Evolutionary conservation across 2,329 filamentous ascomycete species (phyloP).

Genomic region (Aspergillus pseudoglaucus): DNA sequence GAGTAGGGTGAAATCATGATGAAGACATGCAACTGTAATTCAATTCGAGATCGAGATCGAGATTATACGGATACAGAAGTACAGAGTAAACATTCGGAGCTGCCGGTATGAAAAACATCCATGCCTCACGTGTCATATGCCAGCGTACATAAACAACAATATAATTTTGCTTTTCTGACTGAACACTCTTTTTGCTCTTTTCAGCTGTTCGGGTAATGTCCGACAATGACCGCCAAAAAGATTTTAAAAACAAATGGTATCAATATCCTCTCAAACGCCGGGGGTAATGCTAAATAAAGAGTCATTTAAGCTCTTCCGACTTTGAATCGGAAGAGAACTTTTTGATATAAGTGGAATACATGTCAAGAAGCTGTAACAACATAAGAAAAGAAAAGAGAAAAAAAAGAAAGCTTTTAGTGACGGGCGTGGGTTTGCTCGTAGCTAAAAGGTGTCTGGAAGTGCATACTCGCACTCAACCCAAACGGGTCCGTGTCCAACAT

Average conservation of each 20-base stretch:
- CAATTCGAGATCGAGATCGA: too few species aligned
- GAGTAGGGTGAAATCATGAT: too few species aligned
- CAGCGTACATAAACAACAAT: too few species aligned
- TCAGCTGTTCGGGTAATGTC: background rate
- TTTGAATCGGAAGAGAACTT: background rate
- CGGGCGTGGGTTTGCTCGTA: constrained; percentile 37
- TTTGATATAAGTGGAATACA: constrained; percentile 4
- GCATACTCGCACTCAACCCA: constrained; percentile 88
- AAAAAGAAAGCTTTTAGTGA: constrained; percentile 14
- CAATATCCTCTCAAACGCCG: constrained; percentile 26
- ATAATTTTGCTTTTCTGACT: background rate
- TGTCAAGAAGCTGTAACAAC: background rate
- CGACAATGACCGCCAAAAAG: background rate
- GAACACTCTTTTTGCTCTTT: background rate
- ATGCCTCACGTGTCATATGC: too few species aligned
- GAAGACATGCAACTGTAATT: too few species aligned
- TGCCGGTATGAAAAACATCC: too few species aligned
- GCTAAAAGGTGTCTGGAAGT: constrained; percentile 75
- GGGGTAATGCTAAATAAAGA: constrained; percentile 24
- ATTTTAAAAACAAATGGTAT: constrained; percentile 24
- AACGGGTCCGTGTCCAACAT: constrained; percentile 91
- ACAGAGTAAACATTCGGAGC: too few species aligned
- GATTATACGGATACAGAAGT: too few species aligned
- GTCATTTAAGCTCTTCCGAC: constrained; percentile 20
- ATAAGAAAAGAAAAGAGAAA: constrained; percentile 4